Evolutionary conservation across 306 rosid species (phyloP), one percentile per base, ranked within the genome.

Genomic region (Vigna angularis): DNA sequence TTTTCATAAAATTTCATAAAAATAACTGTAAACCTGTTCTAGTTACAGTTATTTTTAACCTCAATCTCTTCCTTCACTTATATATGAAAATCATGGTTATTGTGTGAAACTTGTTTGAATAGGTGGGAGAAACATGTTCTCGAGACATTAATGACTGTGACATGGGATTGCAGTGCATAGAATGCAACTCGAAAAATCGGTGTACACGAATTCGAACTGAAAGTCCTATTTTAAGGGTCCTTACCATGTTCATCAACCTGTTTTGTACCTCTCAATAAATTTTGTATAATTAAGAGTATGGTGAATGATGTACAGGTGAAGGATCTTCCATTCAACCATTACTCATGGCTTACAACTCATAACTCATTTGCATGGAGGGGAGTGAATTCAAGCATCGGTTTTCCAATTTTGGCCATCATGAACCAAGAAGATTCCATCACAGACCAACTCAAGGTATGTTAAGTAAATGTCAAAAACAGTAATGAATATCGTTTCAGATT

Each of bases 311-410:
- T 53, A 28, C 53, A 80, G 79, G 74, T 44, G 52, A 73, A 64
- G 69, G 83, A 73, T 48, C 79, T 80, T 8, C 83, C 83, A 52
- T 80, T 80, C 22, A 80, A 80, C 55, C 74, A 11, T 0, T 80
- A 80, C 45, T 80, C 83, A 80, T 73, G 83, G 83, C 83, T 80
- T 65, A 73, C 79, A 73, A 80, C 83, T 7, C 83, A 80, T 57
- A 80, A 80, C 32, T 80, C 83, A 13, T 80, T 64, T 12, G 83
- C 79, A 4, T 52, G 53, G 28, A 73, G 10, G 51, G 62, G 20
- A 42, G 32, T 49, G 2, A 80, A 80, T 24, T 80, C 64, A 10
- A 73, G 61, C 55, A 4, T 38, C 53, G 9, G 47, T 50, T 44
- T 24, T 44, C 67, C 47, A 73, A 18, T 73, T 64, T 64, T 40